Evolutionary conservation across 225 moss, liverwort and hornwort species (phyloP).

Genomic region (Pseudisothecium myosuroides): DNA sequence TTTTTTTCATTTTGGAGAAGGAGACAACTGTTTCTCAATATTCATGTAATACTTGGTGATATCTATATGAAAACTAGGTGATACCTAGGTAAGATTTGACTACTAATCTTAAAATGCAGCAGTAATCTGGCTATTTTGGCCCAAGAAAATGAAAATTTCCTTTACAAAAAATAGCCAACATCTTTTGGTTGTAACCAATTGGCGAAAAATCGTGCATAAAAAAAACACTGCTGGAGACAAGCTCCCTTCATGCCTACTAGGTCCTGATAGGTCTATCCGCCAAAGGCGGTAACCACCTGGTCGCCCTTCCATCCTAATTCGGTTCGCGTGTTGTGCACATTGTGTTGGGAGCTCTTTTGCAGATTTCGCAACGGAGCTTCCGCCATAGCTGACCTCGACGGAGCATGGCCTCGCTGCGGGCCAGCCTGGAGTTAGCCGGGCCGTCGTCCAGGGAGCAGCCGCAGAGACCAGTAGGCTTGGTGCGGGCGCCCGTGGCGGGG

Average conservation of each 20-base stretch:
- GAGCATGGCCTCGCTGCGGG: constrained; percentile 28
- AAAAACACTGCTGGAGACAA: neutral
- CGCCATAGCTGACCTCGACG: neutral
- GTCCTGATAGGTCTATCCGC: neutral
- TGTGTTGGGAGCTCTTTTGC: neutral
- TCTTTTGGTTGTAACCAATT: no score
- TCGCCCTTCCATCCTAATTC: neutral
- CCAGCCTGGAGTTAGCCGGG: constrained; percentile 14
- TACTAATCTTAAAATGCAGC: no score
- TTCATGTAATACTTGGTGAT: no score
- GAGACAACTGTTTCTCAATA: no score
- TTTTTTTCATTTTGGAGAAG: no score
- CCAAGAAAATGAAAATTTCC: no score
- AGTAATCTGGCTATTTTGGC: no score
- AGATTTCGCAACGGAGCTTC: neutral
- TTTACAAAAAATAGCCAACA: no score
- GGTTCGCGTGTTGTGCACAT: neutral
- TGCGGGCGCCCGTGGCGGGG: neutral
- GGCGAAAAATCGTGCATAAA: no score
- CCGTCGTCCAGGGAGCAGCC: constrained; percentile 9
- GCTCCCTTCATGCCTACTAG: neutral
- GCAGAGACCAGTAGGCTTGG: neutral
- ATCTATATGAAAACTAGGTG: no score
- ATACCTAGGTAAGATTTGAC: no score
- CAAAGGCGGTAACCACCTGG: neutral